These are phyloP conservation scores for Candida andamanensis DNA, from an alignment of 805 yeast species.

Conservation along the genomic window DNA sequence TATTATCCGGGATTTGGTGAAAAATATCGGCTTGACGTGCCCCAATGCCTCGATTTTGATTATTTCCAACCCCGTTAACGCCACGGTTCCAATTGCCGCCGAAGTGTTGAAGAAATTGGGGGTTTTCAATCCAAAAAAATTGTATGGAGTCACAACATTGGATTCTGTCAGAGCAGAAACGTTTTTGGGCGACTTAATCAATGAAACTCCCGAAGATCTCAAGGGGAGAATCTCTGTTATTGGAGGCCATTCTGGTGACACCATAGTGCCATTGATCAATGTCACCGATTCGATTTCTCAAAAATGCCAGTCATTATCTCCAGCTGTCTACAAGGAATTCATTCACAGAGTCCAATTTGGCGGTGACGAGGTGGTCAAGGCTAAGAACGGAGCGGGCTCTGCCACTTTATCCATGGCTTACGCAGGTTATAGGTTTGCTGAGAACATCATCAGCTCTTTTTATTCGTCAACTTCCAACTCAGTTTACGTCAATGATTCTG, in stretches of 20 bases:
- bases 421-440: slow-evolving; percentile 82
- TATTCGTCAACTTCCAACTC: slow-evolving; percentile 16
- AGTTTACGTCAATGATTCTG: slow-evolving; percentile 36
- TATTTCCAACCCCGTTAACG: slow-evolving; percentile 43
- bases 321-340: slow-evolving; percentile 21
- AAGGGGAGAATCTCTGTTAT: slow-evolving; percentile 39
- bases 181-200: slow-evolving; percentile 35
- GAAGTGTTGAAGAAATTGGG: slow-evolving; percentile 43
- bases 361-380: slow-evolving; percentile 95
- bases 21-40: slow-evolving; percentile 32
- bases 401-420: slow-evolving; percentile 96
- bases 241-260: slow-evolving; percentile 46
- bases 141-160: slow-evolving; percentile 44
- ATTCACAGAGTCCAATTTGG: slow-evolving; percentile 51
- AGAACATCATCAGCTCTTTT: slow-evolving; percentile 36
- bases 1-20: slow-evolving; percentile 39
- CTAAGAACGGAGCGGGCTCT: slow-evolving; percentile 91
- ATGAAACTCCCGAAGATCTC: slow-evolving; percentile 24
- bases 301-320: slow-evolving; percentile 11
- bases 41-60: slow-evolving; percentile 43
- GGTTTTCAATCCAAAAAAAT: slow-evolving; percentile 40
- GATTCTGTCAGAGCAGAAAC: slow-evolving; percentile 45
- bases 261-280: slow-evolving; percentile 37
- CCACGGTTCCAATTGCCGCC: slow-evolving; percentile 47
- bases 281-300: slow-evolving; percentile 12